Conservation (phyloP, 2,329 filamentous ascomycete species). For the Exophiala mesophila region DNA sequence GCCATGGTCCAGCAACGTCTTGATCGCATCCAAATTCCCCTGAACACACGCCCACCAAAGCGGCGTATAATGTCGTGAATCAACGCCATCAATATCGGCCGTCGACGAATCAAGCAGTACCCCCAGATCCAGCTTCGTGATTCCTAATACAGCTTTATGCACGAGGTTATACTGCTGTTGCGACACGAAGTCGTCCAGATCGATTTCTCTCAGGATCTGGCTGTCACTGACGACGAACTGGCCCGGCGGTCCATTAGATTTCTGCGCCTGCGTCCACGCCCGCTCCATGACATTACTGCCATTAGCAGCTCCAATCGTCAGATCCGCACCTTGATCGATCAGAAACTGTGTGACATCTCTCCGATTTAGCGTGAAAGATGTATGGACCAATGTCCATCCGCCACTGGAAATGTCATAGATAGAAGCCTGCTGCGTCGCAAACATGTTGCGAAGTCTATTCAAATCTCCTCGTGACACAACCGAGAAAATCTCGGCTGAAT, state of each 20-base stretch:
- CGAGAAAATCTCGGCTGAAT: slow-evolving; percentile 5
- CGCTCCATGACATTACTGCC: slow-evolving; percentile 10
- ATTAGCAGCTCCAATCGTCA: slow-evolving; percentile 6
- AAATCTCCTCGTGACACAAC: slow-evolving; percentile 4
- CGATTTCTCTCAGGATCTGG: slow-evolving; percentile 5
- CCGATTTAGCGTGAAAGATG: slow-evolving; percentile 6
- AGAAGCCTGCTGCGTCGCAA: slow-evolving; percentile 1
- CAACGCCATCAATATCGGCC: slow-evolving; percentile 3
- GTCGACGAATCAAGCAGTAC: slow-evolving; percentile 3
- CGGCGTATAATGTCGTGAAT: slow-evolving; percentile 2
- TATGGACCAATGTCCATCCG: slow-evolving; percentile 4
- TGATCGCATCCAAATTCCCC: slow-evolving; percentile 2
- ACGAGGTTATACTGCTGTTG: slow-evolving; percentile 8
- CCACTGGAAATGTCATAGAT: slow-evolving; percentile 5
- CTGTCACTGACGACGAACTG: slow-evolving; percentile 4
- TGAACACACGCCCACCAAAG: slow-evolving; percentile 9
- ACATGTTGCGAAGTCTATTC: neutral
- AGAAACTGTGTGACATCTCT: slow-evolving; percentile 3
- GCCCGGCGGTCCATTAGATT: neutral
- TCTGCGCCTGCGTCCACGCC: slow-evolving; percentile 6
- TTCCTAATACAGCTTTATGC: slow-evolving; percentile 7
- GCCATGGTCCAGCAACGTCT: slow-evolving; percentile 5
- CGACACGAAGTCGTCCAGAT: slow-evolving; percentile 6
- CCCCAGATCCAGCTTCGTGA: slow-evolving; percentile 1
- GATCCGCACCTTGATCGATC: slow-evolving; percentile 5